Evolutionary conservation across 2,329 filamentous ascomycete genomes (phyloP), one percentile per base, ranked within the genome.

Genomic region (Emericellopsis atlantica): DNA sequence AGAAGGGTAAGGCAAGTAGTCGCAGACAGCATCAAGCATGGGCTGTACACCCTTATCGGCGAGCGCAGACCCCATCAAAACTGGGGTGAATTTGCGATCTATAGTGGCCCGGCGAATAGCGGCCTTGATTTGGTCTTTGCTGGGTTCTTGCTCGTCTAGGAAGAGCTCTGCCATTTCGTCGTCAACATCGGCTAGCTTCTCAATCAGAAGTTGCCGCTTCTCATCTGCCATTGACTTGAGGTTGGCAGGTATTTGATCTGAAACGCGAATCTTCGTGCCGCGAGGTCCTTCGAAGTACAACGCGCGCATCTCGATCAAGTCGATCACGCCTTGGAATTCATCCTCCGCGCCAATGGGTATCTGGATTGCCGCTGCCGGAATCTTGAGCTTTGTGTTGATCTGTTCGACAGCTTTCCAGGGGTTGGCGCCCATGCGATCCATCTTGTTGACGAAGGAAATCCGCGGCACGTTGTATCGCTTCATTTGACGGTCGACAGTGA

Each of bases 361-460:
- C 64, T 98, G 92, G 35, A 98, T 74, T 15, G 92, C 92, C 11
- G 92, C 92, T 29, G 92, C 92, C 26, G 85, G 81, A 40, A 96
- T 82, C 66, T 89, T 89, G 47, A 98, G 76, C 67, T 98, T 98
- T 54, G 81, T 76, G 67, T 95, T 95, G 71, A 98, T 96, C 66
- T 95, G 89, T 33, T 98, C 90, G 43, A 98, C 80, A 8, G 88
- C 89, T 66, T 94, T 95, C 79, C 89, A 98, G 8, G 92, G 92
- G 59, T 98, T 96, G 48, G 92, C 86, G 45, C 92, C 92, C 84
- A 95, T 95, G 49, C 92, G 83, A 58, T 98, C 92, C 90, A 98
- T 96, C 74, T 98, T 98, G 71, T 98, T 98, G 59, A 98, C 79
- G 56, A 98, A 98, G 41, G 85, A 94, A 60, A 98, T 81, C 52